Percentiles rank a stretch among this genome's conserved stretches.
Conservation (phyloP, 2,329 filamentous ascomycete species). For the Aspergillus sp. region DNA sequence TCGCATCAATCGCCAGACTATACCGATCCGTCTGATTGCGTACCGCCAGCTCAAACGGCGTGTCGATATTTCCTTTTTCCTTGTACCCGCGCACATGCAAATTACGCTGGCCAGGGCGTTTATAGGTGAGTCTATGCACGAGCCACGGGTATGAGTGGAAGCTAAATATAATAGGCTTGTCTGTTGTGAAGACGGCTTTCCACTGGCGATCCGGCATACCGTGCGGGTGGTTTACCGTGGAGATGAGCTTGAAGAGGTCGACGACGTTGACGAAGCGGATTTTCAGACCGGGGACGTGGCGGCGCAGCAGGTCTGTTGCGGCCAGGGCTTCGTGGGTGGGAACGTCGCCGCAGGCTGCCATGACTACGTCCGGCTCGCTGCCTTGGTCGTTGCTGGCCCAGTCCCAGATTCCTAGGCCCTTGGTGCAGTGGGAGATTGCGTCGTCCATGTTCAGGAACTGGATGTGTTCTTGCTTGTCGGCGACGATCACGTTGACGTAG, state of each 20-base stretch:
- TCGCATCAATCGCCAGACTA: conserved; percentile 73
- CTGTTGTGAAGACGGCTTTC: conserved; percentile 67
- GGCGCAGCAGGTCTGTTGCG: conserved; percentile 70
- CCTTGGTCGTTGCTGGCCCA: conserved; percentile 71
- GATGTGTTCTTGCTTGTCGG: conserved; percentile 76
- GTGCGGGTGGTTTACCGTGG: conserved; percentile 69
- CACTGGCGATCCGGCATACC: conserved; percentile 68
- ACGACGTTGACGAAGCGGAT: conserved; percentile 79
- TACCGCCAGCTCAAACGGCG: conserved; percentile 74
- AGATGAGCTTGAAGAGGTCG: conserved; percentile 77
- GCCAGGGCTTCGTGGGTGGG: conserved; percentile 73
- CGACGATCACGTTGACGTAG: conserved; percentile 79
- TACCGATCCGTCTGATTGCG: conserved; percentile 76
- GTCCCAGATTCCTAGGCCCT: conserved; percentile 76
- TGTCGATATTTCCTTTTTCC: conserved; percentile 84
- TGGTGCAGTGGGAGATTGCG: conserved; percentile 73
- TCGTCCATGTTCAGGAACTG: conserved; percentile 74
- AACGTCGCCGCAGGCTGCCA: conserved; percentile 74
- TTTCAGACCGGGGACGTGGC: conserved; percentile 69
- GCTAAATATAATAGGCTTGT: conserved; percentile 76
- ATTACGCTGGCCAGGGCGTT: conserved; percentile 66
- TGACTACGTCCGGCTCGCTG: conserved; percentile 69
- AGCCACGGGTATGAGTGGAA: conserved; percentile 84
- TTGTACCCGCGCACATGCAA: conserved; percentile 76
- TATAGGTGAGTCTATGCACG: conserved; percentile 74